Evolutionary conservation across 345 rosid species (phyloP).

Genomic region (Erucastrum elatum): DNA sequence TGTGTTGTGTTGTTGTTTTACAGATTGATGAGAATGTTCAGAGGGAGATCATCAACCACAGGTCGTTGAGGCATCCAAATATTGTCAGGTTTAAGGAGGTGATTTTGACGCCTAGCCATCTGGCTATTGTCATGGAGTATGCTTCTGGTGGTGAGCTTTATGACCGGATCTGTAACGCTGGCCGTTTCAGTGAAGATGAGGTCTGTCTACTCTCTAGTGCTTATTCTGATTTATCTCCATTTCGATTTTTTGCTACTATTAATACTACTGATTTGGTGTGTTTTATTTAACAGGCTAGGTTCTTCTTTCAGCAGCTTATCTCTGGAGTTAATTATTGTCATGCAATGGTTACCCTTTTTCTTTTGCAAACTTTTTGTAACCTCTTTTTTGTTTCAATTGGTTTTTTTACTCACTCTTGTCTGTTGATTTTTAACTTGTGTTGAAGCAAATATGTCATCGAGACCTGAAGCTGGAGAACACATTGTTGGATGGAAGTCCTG

Average conservation of each 20-base stretch:
- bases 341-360: constrained; percentile 62
- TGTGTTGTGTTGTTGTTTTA: too few species aligned
- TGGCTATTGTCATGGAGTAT: constrained; percentile 97
- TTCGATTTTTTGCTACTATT: background rate
- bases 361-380: background rate
- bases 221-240: too few species aligned
- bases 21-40: constrained; percentile 77
- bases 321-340: constrained; percentile 96
- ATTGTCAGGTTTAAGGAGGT: constrained; percentile 76
- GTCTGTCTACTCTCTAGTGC: constrained; percentile 33
- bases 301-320: constrained; percentile 96
- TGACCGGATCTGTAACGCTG: constrained; percentile 81
- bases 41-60: constrained; percentile 75
- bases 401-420: background rate
- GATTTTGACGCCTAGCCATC: constrained; percentile 86
- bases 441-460: constrained; percentile 97
- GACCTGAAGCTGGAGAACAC: constrained; percentile 89
- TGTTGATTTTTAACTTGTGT: constrained; percentile 10
- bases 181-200: constrained; percentile 93
- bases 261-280: constrained; percentile 1
- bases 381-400: background rate
- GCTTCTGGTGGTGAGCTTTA: constrained; percentile 96
- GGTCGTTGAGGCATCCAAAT: constrained; percentile 71
- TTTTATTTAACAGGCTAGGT: constrained; percentile 65
- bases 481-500: constrained; percentile 89